A percentile compares a stretch with the other conserved stretches of the same genome.
These are phyloP conservation scores for Vararia minispora DNA, from an alignment of 768 basidiomycete genomes.

Conservation along the genomic window DNA sequence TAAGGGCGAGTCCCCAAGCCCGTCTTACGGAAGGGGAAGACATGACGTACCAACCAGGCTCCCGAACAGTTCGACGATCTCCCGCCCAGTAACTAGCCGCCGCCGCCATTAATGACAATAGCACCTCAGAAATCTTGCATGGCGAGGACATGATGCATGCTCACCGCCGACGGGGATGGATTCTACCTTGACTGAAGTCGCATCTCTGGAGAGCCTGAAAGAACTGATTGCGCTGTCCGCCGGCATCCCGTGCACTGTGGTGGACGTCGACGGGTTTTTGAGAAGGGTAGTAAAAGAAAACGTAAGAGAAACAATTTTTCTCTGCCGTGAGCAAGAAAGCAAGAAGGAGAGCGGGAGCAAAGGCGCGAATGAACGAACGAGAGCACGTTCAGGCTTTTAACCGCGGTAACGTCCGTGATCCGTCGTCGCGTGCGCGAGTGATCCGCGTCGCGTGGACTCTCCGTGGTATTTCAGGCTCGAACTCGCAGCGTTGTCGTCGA, in stretches of 20 bases:
- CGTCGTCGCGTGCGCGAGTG: not conserved
- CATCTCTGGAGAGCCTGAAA: constrained; percentile 8
- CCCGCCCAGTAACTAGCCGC: constrained; percentile 26
- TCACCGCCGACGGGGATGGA: constrained; percentile 9
- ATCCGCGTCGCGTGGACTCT: not conserved
- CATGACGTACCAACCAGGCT: constrained; percentile 38
- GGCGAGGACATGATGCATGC: constrained; percentile 1
- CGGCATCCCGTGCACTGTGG: too few species aligned
- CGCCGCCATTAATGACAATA: not conserved
- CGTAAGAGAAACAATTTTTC: not conserved
- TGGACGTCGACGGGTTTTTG: not conserved
- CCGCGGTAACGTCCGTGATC: not conserved
- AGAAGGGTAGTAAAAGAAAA: not conserved
- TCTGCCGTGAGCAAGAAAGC: not conserved
- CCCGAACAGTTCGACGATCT: constrained; percentile 46
- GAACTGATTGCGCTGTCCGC: constrained; percentile 17
- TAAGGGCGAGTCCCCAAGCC: constrained; percentile 1
- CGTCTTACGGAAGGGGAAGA: not conserved
- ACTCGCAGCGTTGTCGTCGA: too few species aligned
- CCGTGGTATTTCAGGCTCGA: too few species aligned
- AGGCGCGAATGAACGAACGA: not conserved
- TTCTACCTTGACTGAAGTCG: constrained; percentile 11
- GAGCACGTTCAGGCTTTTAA: not conserved
- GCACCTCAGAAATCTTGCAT: not conserved
- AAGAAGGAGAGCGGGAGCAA: not conserved